Base-by-base conservation (phyloP, 2,329 filamentous ascomycete genomes). In the Botrytis tulipae region DNA sequence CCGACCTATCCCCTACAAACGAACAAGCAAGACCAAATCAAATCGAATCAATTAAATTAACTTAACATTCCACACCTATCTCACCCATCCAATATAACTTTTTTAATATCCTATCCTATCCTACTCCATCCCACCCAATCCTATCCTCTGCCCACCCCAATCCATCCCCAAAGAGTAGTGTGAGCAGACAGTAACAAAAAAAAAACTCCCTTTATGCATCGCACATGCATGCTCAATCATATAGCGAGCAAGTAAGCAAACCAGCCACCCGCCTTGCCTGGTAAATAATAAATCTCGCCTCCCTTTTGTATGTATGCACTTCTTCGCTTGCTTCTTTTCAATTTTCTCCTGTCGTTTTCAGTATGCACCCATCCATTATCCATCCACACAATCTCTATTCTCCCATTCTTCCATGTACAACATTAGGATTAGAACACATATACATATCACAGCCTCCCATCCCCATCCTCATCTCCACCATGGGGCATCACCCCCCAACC, bases 191-290 rank as follows among this genome's bases (percentile, higher is more conserved):
- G 44, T 8, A 29, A 54, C 22, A n/a, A n/a, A 10, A n/a, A 10
- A n/a, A 42, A 57, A 63, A 63, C 61, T 44, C 61, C 61, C 42
- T 63, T 44, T 63, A 44, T 63, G 25, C 37, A 44, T 44, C 48
- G 25, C n/a, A 46, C 44, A 42, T n/a, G 25, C 25, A 46, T 44
- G 42, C 42, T 44, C 42, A 44, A 44, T 8, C 18, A 42, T n/a
- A 14, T 18, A 46, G 18, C 7, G 18, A 40, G 48, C 10, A 51
- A 54, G n/a, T 54, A 57, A 57, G 14, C 51, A 29, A 29, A 57
- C 7, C n/a, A 57, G 14, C 51, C n/a, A 57, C 51, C 51, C n/a
- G 16, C n/a, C 51, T 29, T 18, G 14, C 51, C 51, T 57, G 14
- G n/a, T 9, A 57, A 18, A 57, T 29, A 32, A 57, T 4, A 32